These are phyloP conservation scores for Aureobasidium sp. DNA, from an alignment of 2,329 filamentous ascomycete genomes.

Conservation along the genomic window DNA sequence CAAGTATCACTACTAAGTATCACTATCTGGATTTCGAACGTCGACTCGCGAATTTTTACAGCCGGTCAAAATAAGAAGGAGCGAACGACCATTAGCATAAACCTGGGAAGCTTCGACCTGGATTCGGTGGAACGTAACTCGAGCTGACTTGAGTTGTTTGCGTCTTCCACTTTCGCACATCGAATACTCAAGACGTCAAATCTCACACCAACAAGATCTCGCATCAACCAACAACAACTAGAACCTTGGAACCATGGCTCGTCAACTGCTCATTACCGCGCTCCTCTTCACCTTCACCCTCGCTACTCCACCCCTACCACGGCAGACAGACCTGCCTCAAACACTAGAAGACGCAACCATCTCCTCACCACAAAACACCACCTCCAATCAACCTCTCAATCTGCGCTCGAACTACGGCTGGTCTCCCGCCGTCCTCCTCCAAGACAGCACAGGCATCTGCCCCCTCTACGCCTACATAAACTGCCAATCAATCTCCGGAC, in stretches of 20 bases:
- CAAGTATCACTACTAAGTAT: too few relatives aligned
- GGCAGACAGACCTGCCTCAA: too few relatives aligned
- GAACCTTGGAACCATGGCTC: neutral
- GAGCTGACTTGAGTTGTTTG: neutral
- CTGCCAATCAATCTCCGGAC: neutral
- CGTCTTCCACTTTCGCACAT: neutral
- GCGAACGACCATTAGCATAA: neutral
- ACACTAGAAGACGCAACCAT: too few relatives aligned
- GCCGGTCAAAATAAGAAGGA: neutral
- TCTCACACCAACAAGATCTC: neutral
- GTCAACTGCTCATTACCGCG: neutral
- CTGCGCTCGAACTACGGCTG: neutral
- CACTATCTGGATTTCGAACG: neutral
- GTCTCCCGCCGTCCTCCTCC: conserved; percentile 2
- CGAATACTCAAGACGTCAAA: too few relatives aligned
- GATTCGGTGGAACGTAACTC: neutral
- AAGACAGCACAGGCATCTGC: neutral
- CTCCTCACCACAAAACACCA: neutral
- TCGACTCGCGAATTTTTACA: neutral
- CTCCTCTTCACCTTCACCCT: neutral
- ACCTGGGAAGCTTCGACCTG: too few relatives aligned
- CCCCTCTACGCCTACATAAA: conserved; percentile 6
- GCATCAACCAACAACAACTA: neutral
- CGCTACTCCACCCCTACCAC: too few relatives aligned
- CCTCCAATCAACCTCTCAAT: neutral